phyloP scores from a whole-genome alignment of 1,284 basidiomycete genomes.

The Sanghuangporus baumii region DNA sequence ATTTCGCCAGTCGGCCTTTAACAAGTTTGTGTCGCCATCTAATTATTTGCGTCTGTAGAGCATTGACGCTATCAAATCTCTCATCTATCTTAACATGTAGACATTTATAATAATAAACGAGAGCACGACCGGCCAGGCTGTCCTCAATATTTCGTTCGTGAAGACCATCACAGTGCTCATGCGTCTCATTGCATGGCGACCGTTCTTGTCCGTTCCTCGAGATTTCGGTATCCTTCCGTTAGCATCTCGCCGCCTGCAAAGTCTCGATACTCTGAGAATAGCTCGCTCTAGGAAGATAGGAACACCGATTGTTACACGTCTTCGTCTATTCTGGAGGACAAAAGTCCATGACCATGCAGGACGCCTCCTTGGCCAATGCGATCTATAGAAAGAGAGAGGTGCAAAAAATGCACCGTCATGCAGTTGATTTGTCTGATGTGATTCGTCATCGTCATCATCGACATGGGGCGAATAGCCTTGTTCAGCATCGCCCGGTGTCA shows the following conservation, averaged over 20 bases:
- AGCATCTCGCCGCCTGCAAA: background rate
- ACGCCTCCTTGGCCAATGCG: background rate
- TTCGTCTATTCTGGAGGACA: constrained; percentile 5
- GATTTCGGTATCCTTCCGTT: background rate
- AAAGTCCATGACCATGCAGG: constrained; percentile 13
- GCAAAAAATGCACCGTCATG: background rate
- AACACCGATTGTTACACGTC: constrained; percentile 9
- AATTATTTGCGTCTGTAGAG: background rate
- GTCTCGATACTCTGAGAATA: background rate
- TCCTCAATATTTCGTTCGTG: constrained; percentile 6
- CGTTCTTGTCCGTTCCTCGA: background rate
- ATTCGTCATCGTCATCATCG: background rate
- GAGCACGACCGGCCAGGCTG: constrained; percentile 16
- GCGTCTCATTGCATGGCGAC: background rate
- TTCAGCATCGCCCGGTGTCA: background rate
- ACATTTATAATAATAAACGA: constrained; percentile 16
- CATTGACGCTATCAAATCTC: background rate
- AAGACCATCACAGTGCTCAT: background rate
- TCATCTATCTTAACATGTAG: constrained; percentile 15
- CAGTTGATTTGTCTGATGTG: background rate
- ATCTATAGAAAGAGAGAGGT: background rate
- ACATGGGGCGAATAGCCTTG: background rate
- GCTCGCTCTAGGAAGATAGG: background rate
- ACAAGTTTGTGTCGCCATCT: background rate
- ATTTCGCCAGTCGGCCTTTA: background rate